phyloP scores from a whole-genome alignment of 177 flowering plant species.

The Telopea speciosissima region DNA sequence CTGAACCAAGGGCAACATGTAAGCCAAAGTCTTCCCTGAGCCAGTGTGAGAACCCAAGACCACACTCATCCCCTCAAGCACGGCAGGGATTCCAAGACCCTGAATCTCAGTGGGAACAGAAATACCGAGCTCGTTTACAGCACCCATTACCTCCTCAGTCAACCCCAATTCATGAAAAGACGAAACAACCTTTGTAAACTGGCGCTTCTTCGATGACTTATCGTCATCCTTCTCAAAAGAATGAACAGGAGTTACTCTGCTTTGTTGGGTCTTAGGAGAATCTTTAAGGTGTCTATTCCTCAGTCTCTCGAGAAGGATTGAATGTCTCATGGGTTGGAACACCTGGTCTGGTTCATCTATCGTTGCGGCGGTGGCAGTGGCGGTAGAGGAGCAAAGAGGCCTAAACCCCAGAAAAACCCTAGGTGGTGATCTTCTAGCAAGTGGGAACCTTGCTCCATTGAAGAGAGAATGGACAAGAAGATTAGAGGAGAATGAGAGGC shows the following conservation, averaged over 20 bases:
- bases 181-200: constrained; percentile 11
- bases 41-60: constrained; percentile 98
- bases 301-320: constrained; percentile 66
- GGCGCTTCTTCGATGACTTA: constrained; percentile 23
- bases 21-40: constrained; percentile 94
- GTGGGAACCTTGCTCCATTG: constrained; percentile 23
- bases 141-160: constrained; percentile 75
- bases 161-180: constrained; percentile 77
- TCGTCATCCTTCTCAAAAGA: constrained; percentile 15
- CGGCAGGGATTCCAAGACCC: constrained; percentile 75
- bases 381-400: constrained; percentile 43
- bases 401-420: constrained; percentile 54
- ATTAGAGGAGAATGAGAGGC: constrained; percentile 34
- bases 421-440: constrained; percentile 19
- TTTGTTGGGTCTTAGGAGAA: constrained; percentile 27
- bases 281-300: constrained; percentile 69
- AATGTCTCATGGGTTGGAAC: constrained; percentile 51
- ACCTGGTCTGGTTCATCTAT: constrained; percentile 19
- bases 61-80: constrained; percentile 73
- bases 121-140: constrained; percentile 71
- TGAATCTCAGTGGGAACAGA: constrained; percentile 93
- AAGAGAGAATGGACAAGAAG: constrained; percentile 30
- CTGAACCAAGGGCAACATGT: constrained; percentile 93
- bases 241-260: constrained; percentile 7
- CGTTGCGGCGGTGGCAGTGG: constrained; percentile 24